phyloP scores from a whole-genome alignment of 2,329 filamentous ascomycete species.

The Aspergillus candidus region DNA sequence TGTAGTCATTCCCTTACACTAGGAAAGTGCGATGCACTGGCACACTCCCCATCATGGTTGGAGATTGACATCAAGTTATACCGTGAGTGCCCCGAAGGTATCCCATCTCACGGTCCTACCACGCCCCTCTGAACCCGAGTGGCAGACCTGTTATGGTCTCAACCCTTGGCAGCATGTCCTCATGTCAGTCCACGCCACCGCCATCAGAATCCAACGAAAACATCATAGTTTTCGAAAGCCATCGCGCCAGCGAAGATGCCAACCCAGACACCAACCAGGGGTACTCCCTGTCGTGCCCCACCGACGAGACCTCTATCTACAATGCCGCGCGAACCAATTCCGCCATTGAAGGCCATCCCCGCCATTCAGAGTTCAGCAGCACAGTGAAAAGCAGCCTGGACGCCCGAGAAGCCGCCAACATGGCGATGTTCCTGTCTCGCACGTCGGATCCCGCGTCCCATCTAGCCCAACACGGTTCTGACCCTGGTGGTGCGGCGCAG shows the following conservation, averaged over 20 bases:
- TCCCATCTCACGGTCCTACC: too few relatives aligned
- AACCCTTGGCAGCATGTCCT: too few relatives aligned
- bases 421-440: constrained; percentile 25
- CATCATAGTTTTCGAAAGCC: too few relatives aligned
- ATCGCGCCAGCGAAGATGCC: not conserved
- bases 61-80: not conserved
- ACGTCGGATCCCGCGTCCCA: constrained; percentile 3
- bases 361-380: constrained; percentile 4
- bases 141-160: too few relatives aligned
- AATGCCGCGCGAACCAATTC: constrained; percentile 31
- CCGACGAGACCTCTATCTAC: constrained; percentile 34
- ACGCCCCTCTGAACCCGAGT: too few relatives aligned
- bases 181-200: too few relatives aligned
- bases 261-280: not conserved
- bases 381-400: constrained; percentile 15
- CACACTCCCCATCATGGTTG: not conserved
- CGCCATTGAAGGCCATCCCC: constrained; percentile 15
- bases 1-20: too few relatives aligned
- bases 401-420: constrained; percentile 20
- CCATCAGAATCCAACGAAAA: too few relatives aligned
- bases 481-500: not conserved
- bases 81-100: too few relatives aligned
- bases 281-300: constrained; percentile 25
- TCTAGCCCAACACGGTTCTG: not conserved
- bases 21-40: constrained; percentile 6